Evolutionary conservation across 345 rosid genomes (phyloP).

Genomic region (Limnanthes douglasii): DNA sequence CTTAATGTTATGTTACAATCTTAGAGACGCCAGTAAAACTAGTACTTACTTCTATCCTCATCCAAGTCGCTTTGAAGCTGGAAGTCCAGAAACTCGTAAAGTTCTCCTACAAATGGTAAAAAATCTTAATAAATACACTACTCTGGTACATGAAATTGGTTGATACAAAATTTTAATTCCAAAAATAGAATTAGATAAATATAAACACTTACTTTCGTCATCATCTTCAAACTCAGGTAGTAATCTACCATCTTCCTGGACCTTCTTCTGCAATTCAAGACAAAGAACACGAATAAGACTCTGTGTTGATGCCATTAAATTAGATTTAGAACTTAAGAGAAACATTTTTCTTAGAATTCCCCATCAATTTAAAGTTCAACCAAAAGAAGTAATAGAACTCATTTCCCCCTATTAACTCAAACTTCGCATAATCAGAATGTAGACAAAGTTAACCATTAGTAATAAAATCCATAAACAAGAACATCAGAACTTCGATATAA

Average conservation of each 20-base stretch:
- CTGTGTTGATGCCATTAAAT: slow-evolving; percentile 1
- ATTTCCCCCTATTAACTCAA: no score
- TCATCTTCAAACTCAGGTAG: slow-evolving; percentile 79
- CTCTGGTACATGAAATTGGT: not conserved
- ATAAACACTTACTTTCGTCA: slow-evolving; percentile 49
- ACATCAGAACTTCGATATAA: not conserved
- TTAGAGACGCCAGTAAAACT: not conserved
- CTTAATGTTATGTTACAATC: no score
- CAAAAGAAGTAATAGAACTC: no score
- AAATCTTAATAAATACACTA: slow-evolving; percentile 1
- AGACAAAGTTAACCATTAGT: no score
- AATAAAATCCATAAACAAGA: no score
- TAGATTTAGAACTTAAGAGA: not conserved
- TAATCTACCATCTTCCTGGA: slow-evolving; percentile 68
- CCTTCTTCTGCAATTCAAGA: slow-evolving; percentile 44
- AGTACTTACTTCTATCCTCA: slow-evolving; percentile 47
- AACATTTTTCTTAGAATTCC: not conserved
- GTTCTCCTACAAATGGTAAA: slow-evolving; percentile 37
- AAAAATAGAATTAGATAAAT: not conserved
- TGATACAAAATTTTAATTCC: not conserved
- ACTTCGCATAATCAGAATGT: no score
- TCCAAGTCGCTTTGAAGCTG: slow-evolving; percentile 61
- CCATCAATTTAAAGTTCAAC: not conserved
- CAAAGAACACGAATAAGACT: not conserved
- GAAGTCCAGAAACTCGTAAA: slow-evolving; percentile 64